Base-by-base conservation (phyloP, 2,329 filamentous ascomycete species). In the Cercospora beticola region DNA sequence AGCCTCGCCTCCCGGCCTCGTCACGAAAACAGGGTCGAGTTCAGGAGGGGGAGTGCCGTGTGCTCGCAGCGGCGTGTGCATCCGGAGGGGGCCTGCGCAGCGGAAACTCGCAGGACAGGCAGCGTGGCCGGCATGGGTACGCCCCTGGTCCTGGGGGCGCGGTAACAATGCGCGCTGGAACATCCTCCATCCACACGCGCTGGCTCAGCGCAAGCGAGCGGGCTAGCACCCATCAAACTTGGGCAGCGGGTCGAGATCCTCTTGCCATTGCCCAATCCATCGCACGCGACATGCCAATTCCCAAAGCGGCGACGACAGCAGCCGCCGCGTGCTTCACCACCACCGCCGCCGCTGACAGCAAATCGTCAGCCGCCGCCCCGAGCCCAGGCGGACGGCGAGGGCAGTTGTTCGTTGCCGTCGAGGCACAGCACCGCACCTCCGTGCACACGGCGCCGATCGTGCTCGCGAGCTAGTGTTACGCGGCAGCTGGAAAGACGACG, bases 171-270 rank as follows among this genome's bases (percentile, higher is more conserved):
- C 49, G 31, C 23, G 46, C 31, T 28, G 63, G 61, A 67, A 62
- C 66, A 26, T 67, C 36, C 36, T n/a, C 36, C 36, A 43, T n/a
- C 36, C 36, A 43, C 36, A 43, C 36, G 36, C 36, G 36, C 36
- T 43, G 36, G 5, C 36, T 43, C 36, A 43, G 64, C 57, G 43
- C 62, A 71, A 62, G 65, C 70, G 70, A 66, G 28, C 56, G 18
- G n/a, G 49, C 49, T 62, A 69, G 65, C 67, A 60, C 16, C 10
- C 40, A 18, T 63, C 65, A 68, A 71, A 69, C 68, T 68, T 64
- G 68, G 49, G 58, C 43, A 31, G 68, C 67, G 68, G 68, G 63
- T 70, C 70, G 60, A 23, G 28, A 23, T 57, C 9, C 62, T 64
- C 16, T 43, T 40, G 26, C 46, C 31, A 12, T 40, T 16, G 33